These are phyloP conservation scores for Cystobasidium tubakii DNA, from an alignment of 768 basidiomycete genomes.

Conservation along the genomic window DNA sequence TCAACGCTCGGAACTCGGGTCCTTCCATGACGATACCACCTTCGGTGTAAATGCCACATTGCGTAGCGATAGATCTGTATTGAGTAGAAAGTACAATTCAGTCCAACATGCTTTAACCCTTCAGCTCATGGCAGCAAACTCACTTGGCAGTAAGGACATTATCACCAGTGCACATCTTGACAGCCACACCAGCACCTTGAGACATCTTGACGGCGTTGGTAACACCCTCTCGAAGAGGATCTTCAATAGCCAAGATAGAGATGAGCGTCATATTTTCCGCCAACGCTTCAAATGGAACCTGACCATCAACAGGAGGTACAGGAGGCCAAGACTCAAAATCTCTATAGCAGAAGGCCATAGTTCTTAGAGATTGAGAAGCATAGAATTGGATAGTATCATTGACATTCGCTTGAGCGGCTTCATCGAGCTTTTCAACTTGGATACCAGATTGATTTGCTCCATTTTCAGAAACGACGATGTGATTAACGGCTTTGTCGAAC, in stretches of 20 bases:
- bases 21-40: slow-evolving; percentile 99
- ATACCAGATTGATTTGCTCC: slow-evolving; percentile 46
- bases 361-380: slow-evolving; percentile 89
- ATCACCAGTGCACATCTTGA: slow-evolving; percentile 99
- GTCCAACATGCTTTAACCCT: too few relatives aligned
- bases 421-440: slow-evolving; percentile 59
- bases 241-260: slow-evolving; percentile 89
- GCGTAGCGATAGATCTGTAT: slow-evolving; percentile 76
- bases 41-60: slow-evolving; percentile 88
- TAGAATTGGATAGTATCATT: slow-evolving; percentile 89
- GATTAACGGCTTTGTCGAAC: slow-evolving; percentile 64
- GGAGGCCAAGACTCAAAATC: slow-evolving; percentile 87
- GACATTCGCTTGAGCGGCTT: slow-evolving; percentile 71
- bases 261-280: slow-evolving; percentile 72
- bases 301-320: slow-evolving; percentile 48
- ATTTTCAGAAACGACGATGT: slow-evolving; percentile 61
- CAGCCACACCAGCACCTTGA: slow-evolving; percentile 75
- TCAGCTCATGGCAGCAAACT: slow-evolving; percentile 13
- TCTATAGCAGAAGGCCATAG: slow-evolving; percentile 86
- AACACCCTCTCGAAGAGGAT: slow-evolving; percentile 86
- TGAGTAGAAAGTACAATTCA: too few relatives aligned
- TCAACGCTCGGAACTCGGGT: slow-evolving; percentile 78
- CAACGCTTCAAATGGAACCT: slow-evolving; percentile 49
- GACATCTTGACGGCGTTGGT: slow-evolving; percentile 81
- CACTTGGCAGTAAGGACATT: slow-evolving; percentile 63